These are phyloP conservation scores for Quambalaria eucalypti DNA, from an alignment of 1,284 basidiomycete genomes.

Conservation along the genomic window DNA sequence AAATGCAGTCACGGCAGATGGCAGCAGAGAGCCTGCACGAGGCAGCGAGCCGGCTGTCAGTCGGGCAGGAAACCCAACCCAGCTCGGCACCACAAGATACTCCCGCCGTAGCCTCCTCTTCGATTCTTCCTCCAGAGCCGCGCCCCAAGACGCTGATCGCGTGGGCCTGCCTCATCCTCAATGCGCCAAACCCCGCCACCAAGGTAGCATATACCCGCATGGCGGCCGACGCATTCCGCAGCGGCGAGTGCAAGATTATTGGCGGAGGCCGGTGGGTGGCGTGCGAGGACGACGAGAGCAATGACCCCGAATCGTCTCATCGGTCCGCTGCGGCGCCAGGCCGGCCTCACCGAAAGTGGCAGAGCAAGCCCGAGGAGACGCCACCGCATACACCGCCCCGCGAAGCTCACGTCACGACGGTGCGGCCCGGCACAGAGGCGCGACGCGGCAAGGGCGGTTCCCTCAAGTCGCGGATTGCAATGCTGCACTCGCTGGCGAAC, in stretches of 20 bases:
- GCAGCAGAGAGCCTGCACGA: conserved; percentile 13
- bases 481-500: conserved; percentile 73
- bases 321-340: too few species aligned
- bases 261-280: conserved; percentile 48
- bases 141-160: conserved; percentile 56
- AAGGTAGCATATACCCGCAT: conserved; percentile 65
- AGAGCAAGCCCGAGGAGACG: conserved; percentile 17
- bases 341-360: conserved; percentile 15
- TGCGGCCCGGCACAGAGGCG: conserved; percentile 59
- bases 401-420: conserved; percentile 51
- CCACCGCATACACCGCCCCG: conserved; percentile 66
- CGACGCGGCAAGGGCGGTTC: conserved; percentile 55
- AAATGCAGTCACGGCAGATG: conserved; percentile 4
- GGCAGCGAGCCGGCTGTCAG: background rate
- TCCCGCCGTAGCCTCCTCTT: background rate
- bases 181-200: conserved; percentile 61
- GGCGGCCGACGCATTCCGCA: conserved; percentile 62
- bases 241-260: conserved; percentile 60
- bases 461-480: conserved; percentile 61
- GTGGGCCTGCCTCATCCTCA: conserved; percentile 67
- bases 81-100: too few species aligned
- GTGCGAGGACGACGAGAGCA: conserved; percentile 2
- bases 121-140: conserved; percentile 12
- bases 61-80: background rate
- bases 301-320: too few species aligned